Evolutionary conservation across 2,329 filamentous ascomycete species (phyloP).

Genomic region (Clonostachys rhizophaga): DNA sequence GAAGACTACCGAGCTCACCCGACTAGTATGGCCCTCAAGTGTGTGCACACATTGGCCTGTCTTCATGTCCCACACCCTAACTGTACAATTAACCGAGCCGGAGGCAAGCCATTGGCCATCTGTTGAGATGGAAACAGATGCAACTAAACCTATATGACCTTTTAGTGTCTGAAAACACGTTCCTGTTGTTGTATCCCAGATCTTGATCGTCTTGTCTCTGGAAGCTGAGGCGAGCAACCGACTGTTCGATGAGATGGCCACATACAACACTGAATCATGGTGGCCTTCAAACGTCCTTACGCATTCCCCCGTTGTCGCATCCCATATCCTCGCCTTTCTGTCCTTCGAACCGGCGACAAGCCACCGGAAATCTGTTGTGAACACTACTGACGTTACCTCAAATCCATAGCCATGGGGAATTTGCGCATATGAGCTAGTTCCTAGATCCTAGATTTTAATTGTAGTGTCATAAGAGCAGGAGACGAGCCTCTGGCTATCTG

Average conservation of each 20-base stretch:
- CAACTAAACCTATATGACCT: not conserved
- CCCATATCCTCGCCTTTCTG: no score
- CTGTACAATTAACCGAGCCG: not conserved
- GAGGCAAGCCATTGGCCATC: not conserved
- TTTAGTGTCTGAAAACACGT: not conserved
- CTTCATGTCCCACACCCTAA: not conserved
- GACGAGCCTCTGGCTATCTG: not conserved
- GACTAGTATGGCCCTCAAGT: not conserved
- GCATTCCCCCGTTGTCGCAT: no score
- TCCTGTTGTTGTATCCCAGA: constrained; percentile 1
- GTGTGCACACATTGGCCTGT: not conserved
- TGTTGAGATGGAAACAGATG: not conserved
- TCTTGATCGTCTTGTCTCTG: not conserved
- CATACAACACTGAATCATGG: not conserved
- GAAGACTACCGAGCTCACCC: not conserved
- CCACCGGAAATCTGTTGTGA: not conserved
- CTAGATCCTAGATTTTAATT: not conserved
- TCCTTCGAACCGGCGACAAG: not conserved
- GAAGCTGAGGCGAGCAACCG: constrained; percentile 4
- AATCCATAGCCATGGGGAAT: not conserved
- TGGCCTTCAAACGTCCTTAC: not conserved
- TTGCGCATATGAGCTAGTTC: not conserved
- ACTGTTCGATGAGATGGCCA: not conserved
- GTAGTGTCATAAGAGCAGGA: not conserved
- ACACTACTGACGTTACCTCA: not conserved